A percentile compares a stretch with the other conserved stretches of the same genome.
Evolutionary conservation across 208 protist genomes (phyloP).

Genomic region (Phytomonas sp.): DNA sequence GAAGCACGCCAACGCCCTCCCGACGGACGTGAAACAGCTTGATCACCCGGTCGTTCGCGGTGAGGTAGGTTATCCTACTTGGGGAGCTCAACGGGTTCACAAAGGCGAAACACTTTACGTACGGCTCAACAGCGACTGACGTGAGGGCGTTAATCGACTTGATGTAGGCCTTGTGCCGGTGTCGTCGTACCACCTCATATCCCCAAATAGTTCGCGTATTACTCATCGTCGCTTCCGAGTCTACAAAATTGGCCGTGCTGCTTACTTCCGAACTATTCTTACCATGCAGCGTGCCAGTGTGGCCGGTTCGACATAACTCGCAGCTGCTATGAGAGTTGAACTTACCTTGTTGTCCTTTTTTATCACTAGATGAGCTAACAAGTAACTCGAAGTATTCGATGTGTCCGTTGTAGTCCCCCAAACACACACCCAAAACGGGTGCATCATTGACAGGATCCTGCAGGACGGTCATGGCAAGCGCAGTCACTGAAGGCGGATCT

Average conservation of each 20-base stretch:
- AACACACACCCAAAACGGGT: conserved; percentile 53
- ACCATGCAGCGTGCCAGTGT: neutral
- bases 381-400: conserved; percentile 79
- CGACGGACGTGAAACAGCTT: conserved; percentile 82
- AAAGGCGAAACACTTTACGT: conserved; percentile 68
- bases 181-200: conserved; percentile 57
- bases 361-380: neutral
- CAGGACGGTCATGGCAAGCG: conserved; percentile 61
- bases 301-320: neutral
- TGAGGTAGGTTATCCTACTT: conserved; percentile 77
- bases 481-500: conserved; percentile 39
- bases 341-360: neutral
- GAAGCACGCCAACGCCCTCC: conserved; percentile 65
- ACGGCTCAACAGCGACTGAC: conserved; percentile 66
- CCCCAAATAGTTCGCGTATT: conserved; percentile 43
- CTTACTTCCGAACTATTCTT: neutral
- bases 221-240: conserved; percentile 34
- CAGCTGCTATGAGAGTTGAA: neutral
- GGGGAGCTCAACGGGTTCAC: conserved; percentile 53
- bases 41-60: conserved; percentile 80
- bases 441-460: conserved; percentile 61
- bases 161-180: conserved; percentile 78
- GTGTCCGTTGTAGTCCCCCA: conserved; percentile 77
- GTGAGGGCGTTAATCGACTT: conserved; percentile 79
- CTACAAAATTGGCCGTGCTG: conserved; percentile 14